Base-by-base conservation (phyloP, 2,329 filamentous ascomycete genomes). In the Curvularia verruculosa region DNA sequence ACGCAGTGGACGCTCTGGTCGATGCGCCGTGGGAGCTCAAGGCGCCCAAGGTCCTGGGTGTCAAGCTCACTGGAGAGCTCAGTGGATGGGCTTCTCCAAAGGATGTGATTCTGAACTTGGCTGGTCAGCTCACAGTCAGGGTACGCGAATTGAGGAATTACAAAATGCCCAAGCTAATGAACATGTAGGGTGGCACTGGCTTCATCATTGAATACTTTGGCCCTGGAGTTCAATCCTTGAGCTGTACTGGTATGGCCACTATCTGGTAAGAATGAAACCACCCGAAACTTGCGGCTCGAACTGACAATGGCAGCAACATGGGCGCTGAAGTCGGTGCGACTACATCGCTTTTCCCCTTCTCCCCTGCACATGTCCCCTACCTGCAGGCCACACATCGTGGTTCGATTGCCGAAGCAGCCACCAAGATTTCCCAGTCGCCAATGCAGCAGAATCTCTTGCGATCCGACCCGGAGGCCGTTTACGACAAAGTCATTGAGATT, bases 21-120 rank as follows among this genome's bases (percentile, higher is more conserved):
- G 93, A 96, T 73, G 92, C 93, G 8, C 95, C 95, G 0, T 99
- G 95, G 95, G 95, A 99, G 79, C 82, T 99, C 58, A 97, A 96
- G 82, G 95, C 95, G 5, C 95, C 95, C 15, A 92, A 91, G 77
- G 84, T 99, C 49, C 80, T 97, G 12, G 93, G 93, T 70, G 92
- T 98, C 9, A 86, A 88, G 72, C 83, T 98, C 40, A 89, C 89
- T 58, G 95, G 95, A 66, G 81, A 90, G 78, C 85, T 99, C 58
- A 91, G 83, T 75, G 92, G 91, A 71, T 99, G 95, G 95, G 89
- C 92, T 1, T 88, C 92, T 23, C 94, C 95, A 40, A 99, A 99
- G 83, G 95, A 99, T 74, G 86, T 99, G 54, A 99, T 99, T 72
- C 82, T 99, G 57, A 85, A 90, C 67, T 85, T 99, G 46, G 94